Base-by-base conservation (phyloP, 2,329 filamentous ascomycete genomes). In the Pezicula carpinea region DNA sequence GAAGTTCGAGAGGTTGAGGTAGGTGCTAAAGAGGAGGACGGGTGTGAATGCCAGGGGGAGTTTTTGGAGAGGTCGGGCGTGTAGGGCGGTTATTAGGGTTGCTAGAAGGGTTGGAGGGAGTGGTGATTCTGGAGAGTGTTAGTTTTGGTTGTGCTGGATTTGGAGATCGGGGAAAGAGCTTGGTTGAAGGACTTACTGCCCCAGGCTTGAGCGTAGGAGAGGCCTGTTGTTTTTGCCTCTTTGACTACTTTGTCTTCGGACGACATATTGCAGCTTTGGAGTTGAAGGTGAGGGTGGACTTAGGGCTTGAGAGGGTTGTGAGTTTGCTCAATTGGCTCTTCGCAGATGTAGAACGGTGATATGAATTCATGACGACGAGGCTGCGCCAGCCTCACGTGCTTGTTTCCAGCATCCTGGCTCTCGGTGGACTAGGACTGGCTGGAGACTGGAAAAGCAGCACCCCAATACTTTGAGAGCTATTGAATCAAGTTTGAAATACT, bases 11-110 rank as follows among this genome's bases (percentile, higher is more conserved):
- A 86, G 59, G 60, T 85, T 86, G 38, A 85, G 68, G 59, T 86
- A 87, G 48, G 77, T 78, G 43, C 76, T 77, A 67, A 85, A 83
- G 49, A 86, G 72, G 3, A 87, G 71, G 47, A 83, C 68, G 2
- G 82, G 82, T 4, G 82, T 77, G 61, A 87, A 86, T 53, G 83
- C 65, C 75, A 87, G 82, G 4, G 83, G 83, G 0, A 87, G 69
- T 6, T 72, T 60, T 61, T 83, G 81, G 64, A 83, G 80, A 6
- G 83, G 83, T n/a, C 80, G 79, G 36, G 77, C 70, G 68, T 85
- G 79, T 57, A 85, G 80, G 10, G 82, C 80, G 34, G 81, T 76
- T 55, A 86, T 77, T 36, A 87, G 70, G 7, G 82, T 83, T 48
- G 83, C 83, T 36, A 85, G 75, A 11, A 83, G 65, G 10, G 78